A percentile compares a stretch with the other conserved stretches of the same genome.
These are phyloP conservation scores for Exobasidium cylindrosporum DNA, from an alignment of 1,284 basidiomycete genomes.

Conservation along the genomic window DNA sequence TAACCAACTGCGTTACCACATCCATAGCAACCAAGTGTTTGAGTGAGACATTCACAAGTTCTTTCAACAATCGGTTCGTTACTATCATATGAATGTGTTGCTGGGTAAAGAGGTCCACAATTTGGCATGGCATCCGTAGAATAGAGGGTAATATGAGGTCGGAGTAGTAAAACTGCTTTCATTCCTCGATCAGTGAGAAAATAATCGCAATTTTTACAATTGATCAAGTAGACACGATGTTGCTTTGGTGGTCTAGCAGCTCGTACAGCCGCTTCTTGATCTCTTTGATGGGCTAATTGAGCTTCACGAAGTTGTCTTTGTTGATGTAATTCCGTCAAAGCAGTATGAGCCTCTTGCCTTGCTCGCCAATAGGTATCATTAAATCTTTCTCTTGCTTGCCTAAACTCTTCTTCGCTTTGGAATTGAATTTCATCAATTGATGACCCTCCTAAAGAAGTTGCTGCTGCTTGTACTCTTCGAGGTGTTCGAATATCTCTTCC, in stretches of 20 bases:
- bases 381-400: not conserved
- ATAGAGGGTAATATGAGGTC: conserved; percentile 76
- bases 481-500: too few relatives aligned
- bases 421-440: too few relatives aligned
- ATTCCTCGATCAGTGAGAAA: conserved; percentile 80
- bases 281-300: not conserved
- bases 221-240: conserved; percentile 67
- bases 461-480: too few relatives aligned
- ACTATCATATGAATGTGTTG: not conserved
- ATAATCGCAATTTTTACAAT: conserved; percentile 70
- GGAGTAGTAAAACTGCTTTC: conserved; percentile 78
- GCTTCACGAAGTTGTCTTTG: not conserved
- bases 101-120: conserved; percentile 59
- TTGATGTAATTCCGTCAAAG: not conserved
- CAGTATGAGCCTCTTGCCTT: conserved; percentile 5
- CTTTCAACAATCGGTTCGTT: conserved; percentile 60
- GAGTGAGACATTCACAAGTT: conserved; percentile 69
- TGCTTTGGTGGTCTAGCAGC: conserved; percentile 1
- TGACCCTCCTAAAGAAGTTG: too few relatives aligned
- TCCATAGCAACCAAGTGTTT: conserved; percentile 75
- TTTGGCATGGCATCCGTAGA: conserved; percentile 80
- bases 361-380: not conserved
- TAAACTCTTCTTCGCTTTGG: not conserved
- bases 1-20: conserved; percentile 67
- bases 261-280: not conserved